Conservation (phyloP, 2,329 filamentous ascomycete genomes). For the Fusarium sp. region DNA sequence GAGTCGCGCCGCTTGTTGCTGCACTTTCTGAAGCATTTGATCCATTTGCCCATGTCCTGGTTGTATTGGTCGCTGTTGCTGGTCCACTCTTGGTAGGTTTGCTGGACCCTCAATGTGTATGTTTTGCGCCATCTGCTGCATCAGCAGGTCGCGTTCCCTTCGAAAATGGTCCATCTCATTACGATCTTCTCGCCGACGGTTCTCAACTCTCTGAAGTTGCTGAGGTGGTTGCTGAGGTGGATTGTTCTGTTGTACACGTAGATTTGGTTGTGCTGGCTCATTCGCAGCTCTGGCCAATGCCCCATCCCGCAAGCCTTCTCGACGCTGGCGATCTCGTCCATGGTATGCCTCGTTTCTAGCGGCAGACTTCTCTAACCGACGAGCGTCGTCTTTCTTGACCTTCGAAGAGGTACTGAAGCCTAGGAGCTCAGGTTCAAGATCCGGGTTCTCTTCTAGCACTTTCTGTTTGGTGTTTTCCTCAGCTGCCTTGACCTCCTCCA, state of each 20-base stretch:
- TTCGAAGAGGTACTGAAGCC: slow-evolving; percentile 69
- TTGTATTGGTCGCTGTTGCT: background rate
- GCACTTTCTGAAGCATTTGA: background rate
- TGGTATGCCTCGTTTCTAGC: background rate
- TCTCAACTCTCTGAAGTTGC: background rate
- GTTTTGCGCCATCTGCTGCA: no score
- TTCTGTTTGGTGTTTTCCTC: slow-evolving; percentile 68
- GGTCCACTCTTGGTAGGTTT: no score
- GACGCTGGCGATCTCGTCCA: no score
- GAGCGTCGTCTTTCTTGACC: slow-evolving; percentile 59
- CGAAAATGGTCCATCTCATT: no score
- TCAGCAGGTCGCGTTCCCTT: no score
- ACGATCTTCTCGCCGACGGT: background rate
- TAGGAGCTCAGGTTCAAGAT: slow-evolving; percentile 68
- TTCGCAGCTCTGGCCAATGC: background rate
- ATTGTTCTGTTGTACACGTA: background rate
- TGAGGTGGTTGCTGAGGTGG: background rate
- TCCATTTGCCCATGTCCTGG: background rate
- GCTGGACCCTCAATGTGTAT: no score
- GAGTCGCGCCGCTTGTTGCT: background rate
- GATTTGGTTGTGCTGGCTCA: background rate
- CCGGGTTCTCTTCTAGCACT: slow-evolving; percentile 69
- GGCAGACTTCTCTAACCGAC: slow-evolving; percentile 32
- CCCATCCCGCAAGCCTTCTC: background rate
- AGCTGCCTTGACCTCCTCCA: slow-evolving; percentile 72